Percentiles rank a stretch among this genome's conserved stretches.
Evolutionary conservation across 164 flowering plant genomes (phyloP).

Genomic region (Brasenia schreberi): DNA sequence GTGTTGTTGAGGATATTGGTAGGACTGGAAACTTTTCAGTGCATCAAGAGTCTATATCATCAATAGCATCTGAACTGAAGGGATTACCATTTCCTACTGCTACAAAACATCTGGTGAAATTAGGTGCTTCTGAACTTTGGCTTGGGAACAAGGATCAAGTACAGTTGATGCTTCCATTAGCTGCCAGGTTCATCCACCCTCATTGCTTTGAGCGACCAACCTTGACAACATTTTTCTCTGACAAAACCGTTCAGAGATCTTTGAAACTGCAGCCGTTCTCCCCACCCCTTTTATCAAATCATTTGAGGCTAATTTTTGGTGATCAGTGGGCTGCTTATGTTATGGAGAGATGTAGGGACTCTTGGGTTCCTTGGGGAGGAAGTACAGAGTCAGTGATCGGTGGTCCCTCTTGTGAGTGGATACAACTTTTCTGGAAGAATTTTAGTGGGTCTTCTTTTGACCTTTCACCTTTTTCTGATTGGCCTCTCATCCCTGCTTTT

Average conservation of each 20-base stretch:
- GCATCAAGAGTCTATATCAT: constrained; percentile 25
- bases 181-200: constrained; percentile 65
- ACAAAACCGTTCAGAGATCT: constrained; percentile 26
- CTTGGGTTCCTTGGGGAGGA: constrained; percentile 95
- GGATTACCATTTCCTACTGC: constrained; percentile 90
- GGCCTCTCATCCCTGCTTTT: constrained; percentile 96
- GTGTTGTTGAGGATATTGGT: constrained; percentile 93
- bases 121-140: constrained; percentile 78
- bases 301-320: constrained; percentile 65
- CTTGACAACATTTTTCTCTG: constrained; percentile 42
- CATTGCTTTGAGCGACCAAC: constrained; percentile 48
- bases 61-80: constrained; percentile 49
- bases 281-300: constrained; percentile 42
- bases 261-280: constrained; percentile 62
- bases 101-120: constrained; percentile 35
- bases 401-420: constrained; percentile 94
- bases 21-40: constrained; percentile 41
- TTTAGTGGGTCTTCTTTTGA: constrained; percentile 44
- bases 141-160: constrained; percentile 70
- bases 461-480: constrained; percentile 64
- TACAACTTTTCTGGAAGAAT: constrained; percentile 75
- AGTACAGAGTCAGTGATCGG: constrained; percentile 30
- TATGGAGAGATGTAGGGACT: constrained; percentile 42
- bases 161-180: constrained; percentile 47
- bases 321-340: constrained; percentile 81